Evolutionary conservation across 1,139 yeast genomes (phyloP).

Genomic region (Candida tetrigidarum): DNA sequence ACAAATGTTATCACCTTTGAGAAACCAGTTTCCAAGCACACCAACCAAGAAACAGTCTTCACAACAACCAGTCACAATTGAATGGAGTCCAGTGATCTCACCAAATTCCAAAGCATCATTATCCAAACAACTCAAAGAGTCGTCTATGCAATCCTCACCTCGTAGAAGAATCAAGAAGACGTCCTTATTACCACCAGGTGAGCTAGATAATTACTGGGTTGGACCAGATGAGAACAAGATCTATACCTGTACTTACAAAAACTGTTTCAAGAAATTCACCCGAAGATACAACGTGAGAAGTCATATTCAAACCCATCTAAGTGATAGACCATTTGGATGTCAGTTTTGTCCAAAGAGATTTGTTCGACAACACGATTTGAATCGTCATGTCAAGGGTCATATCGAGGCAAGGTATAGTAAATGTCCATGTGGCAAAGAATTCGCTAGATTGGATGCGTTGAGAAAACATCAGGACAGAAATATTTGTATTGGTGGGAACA

Average conservation of each 20-base stretch:
- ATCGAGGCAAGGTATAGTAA: constrained; percentile 67
- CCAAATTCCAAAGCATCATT: constrained; percentile 44
- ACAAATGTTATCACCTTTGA: constrained; percentile 44
- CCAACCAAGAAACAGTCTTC: constrained; percentile 29
- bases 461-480: constrained; percentile 78
- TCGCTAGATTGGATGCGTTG: constrained; percentile 88
- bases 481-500: constrained; percentile 72
- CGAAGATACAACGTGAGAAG: constrained; percentile 94
- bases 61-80: constrained; percentile 24
- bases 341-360: constrained; percentile 67
- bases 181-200: constrained; percentile 88
- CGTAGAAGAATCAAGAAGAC: constrained; percentile 56
- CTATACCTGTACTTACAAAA: constrained; percentile 75
- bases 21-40: constrained; percentile 32
- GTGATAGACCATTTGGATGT: constrained; percentile 86
- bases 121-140: constrained; percentile 42
- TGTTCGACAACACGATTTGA: constrained; percentile 90
- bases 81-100: constrained; percentile 61
- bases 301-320: constrained; percentile 94
- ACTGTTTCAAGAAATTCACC: constrained; percentile 84
- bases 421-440: constrained; percentile 93
- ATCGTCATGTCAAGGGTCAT: constrained; percentile 90
- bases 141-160: constrained; percentile 44
- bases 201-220: constrained; percentile 78
- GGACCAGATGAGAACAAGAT: constrained; percentile 76